Base-by-base conservation (phyloP, 495 filamentous ascomycete genomes). In the Thozetella sp. region DNA sequence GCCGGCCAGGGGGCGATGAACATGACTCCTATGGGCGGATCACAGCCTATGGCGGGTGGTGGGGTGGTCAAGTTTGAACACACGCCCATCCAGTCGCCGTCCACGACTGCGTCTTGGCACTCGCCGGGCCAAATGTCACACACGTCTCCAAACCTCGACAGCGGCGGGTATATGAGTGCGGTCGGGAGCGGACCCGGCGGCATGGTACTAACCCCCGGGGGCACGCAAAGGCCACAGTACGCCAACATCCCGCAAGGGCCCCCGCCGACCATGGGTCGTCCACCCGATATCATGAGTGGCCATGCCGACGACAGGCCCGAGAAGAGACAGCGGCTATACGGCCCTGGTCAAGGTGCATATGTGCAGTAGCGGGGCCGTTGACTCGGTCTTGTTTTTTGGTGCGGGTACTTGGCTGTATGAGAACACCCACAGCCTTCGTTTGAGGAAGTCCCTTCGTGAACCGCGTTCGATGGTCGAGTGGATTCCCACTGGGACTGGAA, bases 1-100 rank as follows among this genome's bases (percentile, higher is more conserved):
- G 50, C 23, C 54, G 51, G 43, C 24, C 40, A 26, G 25, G 19
- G 40, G 43, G 59, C 50, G 43, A 65, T 64, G 63, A 53, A 50
- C 19, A 61, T 65, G 22, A 30, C 54, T 1, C 24, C 58, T 1
- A 62, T 69, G 58, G 61, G 25, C 40, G 55, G 37, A 25, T 22
- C 70, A 57, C 11, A 15, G 15, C 34, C n/a, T 66, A 65, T 54
- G 51, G 57, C 34, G 0, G 59, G 45, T 53, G 22, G 78, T 80
- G 43, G 75, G 74, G 86, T 86, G 2, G 73, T 93, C 59, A 96
- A 96, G 67, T 90, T 93, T 61, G 92, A 94, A 62, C 86, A 88
- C 51, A 93, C 92, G 23, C 92, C 92, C 9, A 89, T 87, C 58
- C 87, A 89, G 64, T 92, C 90, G 15, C 89, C 90, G 22, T 82